Conservation (phyloP, 257 asterid species). For the Cynanchum wilfordii region DNA sequence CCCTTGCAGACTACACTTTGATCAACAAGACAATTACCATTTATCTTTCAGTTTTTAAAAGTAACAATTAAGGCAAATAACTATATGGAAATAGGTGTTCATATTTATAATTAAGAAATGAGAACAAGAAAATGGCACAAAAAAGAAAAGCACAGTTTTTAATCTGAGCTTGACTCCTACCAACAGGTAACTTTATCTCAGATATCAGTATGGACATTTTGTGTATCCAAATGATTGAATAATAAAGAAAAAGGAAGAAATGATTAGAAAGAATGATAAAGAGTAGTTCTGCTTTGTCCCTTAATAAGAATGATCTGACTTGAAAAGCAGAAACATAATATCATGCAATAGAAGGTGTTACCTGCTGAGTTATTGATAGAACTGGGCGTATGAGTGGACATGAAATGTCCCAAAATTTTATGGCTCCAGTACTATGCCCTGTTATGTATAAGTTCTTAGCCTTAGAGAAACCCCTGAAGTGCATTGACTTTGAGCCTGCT, state of each 20-base stretch:
- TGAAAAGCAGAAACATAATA: not conserved
- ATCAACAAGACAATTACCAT: not conserved
- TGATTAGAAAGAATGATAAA: not conserved
- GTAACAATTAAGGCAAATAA: not conserved
- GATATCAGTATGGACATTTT: not conserved
- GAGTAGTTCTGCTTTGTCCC: not conserved
- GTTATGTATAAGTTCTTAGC: conserved; percentile 66
- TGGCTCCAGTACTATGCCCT: conserved; percentile 75
- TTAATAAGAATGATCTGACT: not conserved
- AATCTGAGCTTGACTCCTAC: not conserved
- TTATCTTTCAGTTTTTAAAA: not conserved
- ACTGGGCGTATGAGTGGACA: conserved; percentile 70
- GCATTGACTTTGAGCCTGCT: conserved; percentile 38
- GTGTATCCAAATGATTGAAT: not conserved
- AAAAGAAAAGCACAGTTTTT: not conserved
- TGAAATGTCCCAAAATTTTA: conserved; percentile 88
- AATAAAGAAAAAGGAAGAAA: not conserved
- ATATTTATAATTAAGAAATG: no score
- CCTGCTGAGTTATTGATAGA: conserved; percentile 78
- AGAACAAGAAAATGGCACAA: conserved; percentile 1
- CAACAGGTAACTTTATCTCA: conserved; percentile 1
- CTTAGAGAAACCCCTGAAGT: conserved; percentile 43
- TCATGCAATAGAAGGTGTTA: not conserved
- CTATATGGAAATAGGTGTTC: not conserved
- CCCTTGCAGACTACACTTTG: not conserved